phyloP scores from a whole-genome alignment of 345 rosid genomes.

The Pistacia vera region DNA sequence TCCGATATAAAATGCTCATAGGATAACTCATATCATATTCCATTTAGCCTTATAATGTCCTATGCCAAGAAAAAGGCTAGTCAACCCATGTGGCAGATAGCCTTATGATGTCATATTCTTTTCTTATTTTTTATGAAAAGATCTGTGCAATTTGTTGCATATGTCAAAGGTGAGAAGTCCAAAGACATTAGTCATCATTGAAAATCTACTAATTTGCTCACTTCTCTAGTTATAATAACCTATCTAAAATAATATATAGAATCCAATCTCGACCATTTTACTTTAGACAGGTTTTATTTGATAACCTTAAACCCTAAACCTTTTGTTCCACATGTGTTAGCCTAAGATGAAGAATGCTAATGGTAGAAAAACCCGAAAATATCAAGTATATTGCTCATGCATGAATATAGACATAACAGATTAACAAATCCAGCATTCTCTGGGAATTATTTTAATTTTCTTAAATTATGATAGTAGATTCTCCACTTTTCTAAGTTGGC shows the following conservation, averaged over 20 bases:
- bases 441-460: background rate
- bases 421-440: background rate
- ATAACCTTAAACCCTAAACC: background rate
- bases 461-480: background rate
- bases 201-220: background rate
- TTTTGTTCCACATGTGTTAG: background rate
- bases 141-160: too few species aligned
- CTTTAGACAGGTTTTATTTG: background rate
- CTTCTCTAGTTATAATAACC: background rate
- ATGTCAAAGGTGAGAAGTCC: background rate
- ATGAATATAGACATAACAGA: background rate
- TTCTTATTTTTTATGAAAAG: too few species aligned
- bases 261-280: background rate
- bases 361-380: background rate
- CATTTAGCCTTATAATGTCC: background rate
- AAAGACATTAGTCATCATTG: background rate
- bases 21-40: background rate
- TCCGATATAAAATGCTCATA: background rate
- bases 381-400: background rate
- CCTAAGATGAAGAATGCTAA: background rate
- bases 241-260: too few species aligned
- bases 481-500: background rate
- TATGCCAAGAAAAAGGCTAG: background rate
- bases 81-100: background rate
- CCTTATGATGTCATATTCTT: too few species aligned